phyloP scores from a whole-genome alignment of 768 basidiomycete genomes.

The Suillus subaureus region DNA sequence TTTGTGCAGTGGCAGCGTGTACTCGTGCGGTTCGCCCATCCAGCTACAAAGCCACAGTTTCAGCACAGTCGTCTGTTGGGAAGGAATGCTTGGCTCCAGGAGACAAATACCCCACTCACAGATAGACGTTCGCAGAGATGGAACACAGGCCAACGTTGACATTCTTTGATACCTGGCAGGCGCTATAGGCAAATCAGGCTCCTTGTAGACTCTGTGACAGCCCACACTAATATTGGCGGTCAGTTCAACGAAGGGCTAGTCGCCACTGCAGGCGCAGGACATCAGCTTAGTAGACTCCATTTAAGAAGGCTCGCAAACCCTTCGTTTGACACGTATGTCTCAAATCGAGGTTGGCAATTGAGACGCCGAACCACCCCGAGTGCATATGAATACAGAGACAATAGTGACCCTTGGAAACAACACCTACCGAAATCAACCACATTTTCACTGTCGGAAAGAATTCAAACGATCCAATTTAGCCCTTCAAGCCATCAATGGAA shows the following conservation, averaged over 20 bases:
- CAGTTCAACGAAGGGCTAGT: conserved; percentile 21
- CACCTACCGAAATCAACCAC: neutral
- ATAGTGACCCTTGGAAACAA: neutral
- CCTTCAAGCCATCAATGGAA: conserved; percentile 25
- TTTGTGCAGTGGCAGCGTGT: conserved; percentile 17
- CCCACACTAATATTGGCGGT: conserved; percentile 28
- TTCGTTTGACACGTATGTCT: neutral
- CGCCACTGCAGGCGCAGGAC: neutral
- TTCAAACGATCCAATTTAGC: conserved; percentile 26
- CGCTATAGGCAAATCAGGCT: conserved; percentile 13
- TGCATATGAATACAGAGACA: neutral
- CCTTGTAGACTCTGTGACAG: conserved; percentile 24
- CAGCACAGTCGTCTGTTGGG: conserved; percentile 28
- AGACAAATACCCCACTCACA: neutral
- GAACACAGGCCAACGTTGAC: neutral
- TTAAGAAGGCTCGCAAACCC: neutral
- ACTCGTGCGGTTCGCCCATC: neutral
- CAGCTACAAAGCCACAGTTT: conserved; percentile 25
- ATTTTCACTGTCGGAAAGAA: conserved; percentile 9
- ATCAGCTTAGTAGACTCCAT: neutral
- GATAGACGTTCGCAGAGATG: neutral
- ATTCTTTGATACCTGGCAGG: neutral
- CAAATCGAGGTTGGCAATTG: neutral
- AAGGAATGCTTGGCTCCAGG: neutral
- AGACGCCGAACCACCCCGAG: neutral